Percentiles rank a stretch among this genome's conserved stretches.
Conservation (phyloP, 352 stramenopile species). For the Albugo candida region DNA sequence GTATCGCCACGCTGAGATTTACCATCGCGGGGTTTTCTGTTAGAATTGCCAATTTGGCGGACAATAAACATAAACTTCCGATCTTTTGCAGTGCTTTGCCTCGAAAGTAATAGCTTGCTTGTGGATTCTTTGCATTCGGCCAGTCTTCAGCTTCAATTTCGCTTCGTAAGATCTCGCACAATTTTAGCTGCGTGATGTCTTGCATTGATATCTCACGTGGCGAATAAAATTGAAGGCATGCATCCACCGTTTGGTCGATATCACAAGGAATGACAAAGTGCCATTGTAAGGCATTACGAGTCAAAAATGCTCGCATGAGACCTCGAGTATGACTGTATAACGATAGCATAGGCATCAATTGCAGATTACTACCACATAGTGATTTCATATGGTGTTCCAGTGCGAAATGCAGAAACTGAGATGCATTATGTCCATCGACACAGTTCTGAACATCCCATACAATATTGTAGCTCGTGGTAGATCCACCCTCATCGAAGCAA, state of each 20-base stretch:
- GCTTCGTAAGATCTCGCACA: slow-evolving; percentile 24
- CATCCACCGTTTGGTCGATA: slow-evolving; percentile 21
- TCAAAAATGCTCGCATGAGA: slow-evolving; percentile 18
- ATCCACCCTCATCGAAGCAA: not conserved
- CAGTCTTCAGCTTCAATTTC: slow-evolving; percentile 48
- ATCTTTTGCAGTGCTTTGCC: slow-evolving; percentile 64
- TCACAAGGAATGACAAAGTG: slow-evolving; percentile 20
- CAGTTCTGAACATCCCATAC: slow-evolving; percentile 20
- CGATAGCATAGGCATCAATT: slow-evolving; percentile 23
- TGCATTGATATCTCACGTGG: slow-evolving; percentile 15
- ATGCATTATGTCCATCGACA: not conserved
- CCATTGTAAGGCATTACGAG: slow-evolving; percentile 14
- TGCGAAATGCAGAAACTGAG: slow-evolving; percentile 42
- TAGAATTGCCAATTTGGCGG: slow-evolving; percentile 18
- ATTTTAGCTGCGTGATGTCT: slow-evolving; percentile 12
- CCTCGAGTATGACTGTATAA: slow-evolving; percentile 60
- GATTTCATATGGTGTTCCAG: slow-evolving; percentile 35
- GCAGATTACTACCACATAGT: slow-evolving; percentile 20
- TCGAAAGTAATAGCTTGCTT: slow-evolving; percentile 76
- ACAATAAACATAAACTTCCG: slow-evolving; percentile 54
- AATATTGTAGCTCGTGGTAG: slow-evolving; percentile 15
- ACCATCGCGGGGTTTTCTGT: slow-evolving; percentile 23
- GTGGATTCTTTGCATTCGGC: slow-evolving; percentile 20
- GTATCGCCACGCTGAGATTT: slow-evolving; percentile 8
- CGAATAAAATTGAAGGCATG: slow-evolving; percentile 29